Conservation (phyloP, 1,139 yeast species). For the Lodderomyces orthopsilosis region DNA sequence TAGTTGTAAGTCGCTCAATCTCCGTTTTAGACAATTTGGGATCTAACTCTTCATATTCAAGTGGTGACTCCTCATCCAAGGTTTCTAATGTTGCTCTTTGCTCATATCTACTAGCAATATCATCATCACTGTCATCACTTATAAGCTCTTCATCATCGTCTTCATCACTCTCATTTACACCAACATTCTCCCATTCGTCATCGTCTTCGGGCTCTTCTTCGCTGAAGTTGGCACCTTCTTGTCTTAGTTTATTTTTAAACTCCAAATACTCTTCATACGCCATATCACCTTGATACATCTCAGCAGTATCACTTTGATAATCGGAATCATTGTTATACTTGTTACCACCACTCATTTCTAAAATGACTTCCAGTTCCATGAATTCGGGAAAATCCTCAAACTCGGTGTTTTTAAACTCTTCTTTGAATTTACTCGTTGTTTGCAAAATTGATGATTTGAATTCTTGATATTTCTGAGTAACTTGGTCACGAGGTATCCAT, state of each 20-base stretch:
- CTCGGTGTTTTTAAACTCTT: constrained; percentile 12
- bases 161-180: constrained; percentile 8
- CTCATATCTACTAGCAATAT: constrained; percentile 5
- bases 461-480: constrained; percentile 7
- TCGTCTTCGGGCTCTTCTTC: constrained; percentile 7
- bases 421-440: constrained; percentile 7
- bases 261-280: constrained; percentile 15
- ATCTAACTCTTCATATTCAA: neutral
- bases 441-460: constrained; percentile 8
- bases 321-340: constrained; percentile 20
- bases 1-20: constrained; percentile 10
- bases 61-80: constrained; percentile 7
- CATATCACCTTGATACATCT: constrained; percentile 19
- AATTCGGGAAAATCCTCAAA: constrained; percentile 17
- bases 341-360: constrained; percentile 8
- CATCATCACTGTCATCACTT: constrained; percentile 7
- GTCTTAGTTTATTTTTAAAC: constrained; percentile 11
- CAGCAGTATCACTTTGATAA: constrained; percentile 16
- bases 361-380: constrained; percentile 12
- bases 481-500: constrained; percentile 11
- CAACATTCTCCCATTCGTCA: constrained; percentile 11
- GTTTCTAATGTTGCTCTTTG: constrained; percentile 9
- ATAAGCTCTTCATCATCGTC: constrained; percentile 9
- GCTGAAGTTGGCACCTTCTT: constrained; percentile 6
- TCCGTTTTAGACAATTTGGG: constrained; percentile 7